Base-by-base conservation (phyloP, 768 basidiomycete species). In the Hericium rajendrae region DNA sequence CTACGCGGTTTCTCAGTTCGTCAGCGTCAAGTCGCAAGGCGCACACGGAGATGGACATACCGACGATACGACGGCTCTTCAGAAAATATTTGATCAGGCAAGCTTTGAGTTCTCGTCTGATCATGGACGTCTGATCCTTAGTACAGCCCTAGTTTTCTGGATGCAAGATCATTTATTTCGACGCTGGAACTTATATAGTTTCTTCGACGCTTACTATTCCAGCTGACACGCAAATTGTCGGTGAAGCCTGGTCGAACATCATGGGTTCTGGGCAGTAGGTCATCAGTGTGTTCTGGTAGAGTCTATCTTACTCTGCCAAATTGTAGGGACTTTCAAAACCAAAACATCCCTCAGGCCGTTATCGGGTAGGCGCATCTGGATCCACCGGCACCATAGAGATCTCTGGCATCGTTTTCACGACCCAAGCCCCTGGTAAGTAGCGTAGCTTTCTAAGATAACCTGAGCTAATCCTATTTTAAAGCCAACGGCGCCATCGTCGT, bases 161-260 rank as follows among this genome's bases (percentile, higher is more conserved):
- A 5, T 83, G 83, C 73, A 89, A 86, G 67, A 85, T 92, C 64
- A 84, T 91, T 49, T 91, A 88, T 74, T 81, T 91, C 64, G 90
- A 91, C 62, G 85, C 86, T 1, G 80, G 80, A 40, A 73, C 74
- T 18, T 80, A 81, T 66, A 62, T 73, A 59, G 70, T 81, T 57
- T 72, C 76, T 9, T 62, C 73, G 61, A 81, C 79, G 43, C 69
- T 81, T 52, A 63, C 63, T n/a, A 74, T 81, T 39, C 79, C 79
- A n/a, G 72, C 72, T 1, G 78, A 74, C 50, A 68, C 76, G 9
- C 76, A 73, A 55, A 66, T 81, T 46, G 67, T 75, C 28, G 79
- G 79, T 48, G 79, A 81, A 62, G 76, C 70, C 1, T 81, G 78
- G 79, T 71, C 75, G 4, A 72, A 73, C 28, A 78, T 81, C 59